Conservation (phyloP, 2,329 filamentous ascomycete genomes). For the Colletotrichum eleusines region DNA sequence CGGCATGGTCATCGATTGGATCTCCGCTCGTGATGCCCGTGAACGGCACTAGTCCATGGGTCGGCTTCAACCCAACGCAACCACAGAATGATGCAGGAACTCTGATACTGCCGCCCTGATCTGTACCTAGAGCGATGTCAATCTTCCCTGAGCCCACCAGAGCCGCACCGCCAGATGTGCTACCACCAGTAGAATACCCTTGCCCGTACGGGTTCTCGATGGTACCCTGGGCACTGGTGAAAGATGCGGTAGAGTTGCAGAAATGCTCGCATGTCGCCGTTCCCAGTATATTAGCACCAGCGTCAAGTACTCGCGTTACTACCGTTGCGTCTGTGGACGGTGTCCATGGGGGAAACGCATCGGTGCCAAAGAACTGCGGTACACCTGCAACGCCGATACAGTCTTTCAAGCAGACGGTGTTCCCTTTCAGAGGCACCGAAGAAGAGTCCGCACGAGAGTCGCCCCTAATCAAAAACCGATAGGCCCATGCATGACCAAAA, state of each 20-base stretch:
- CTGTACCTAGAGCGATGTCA: constrained; percentile 61
- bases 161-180: constrained; percentile 60
- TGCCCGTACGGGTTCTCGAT: constrained; percentile 59
- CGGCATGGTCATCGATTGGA: constrained; percentile 63
- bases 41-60: constrained; percentile 63
- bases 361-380: constrained; percentile 65
- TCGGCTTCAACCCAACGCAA: constrained; percentile 63
- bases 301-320: constrained; percentile 62
- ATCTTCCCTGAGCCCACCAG: constrained; percentile 58
- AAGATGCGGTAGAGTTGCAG: constrained; percentile 62
- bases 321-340: constrained; percentile 66
- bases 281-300: constrained; percentile 62
- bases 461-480: constrained; percentile 59
- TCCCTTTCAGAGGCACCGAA: constrained; percentile 51
- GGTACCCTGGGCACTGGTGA: constrained; percentile 59
- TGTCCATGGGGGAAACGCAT: constrained; percentile 62
- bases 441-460: constrained; percentile 14
- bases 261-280: constrained; percentile 67
- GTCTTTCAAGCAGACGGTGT: constrained; percentile 65
- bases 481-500: constrained; percentile 64
- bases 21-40: constrained; percentile 63
- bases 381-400: constrained; percentile 66
- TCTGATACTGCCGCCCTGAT: constrained; percentile 61
- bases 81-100: constrained; percentile 57
- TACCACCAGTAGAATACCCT: constrained; percentile 63